These are phyloP conservation scores for Wickerhamiella australiensis DNA, from an alignment of 805 yeast genomes.

Conservation along the genomic window DNA sequence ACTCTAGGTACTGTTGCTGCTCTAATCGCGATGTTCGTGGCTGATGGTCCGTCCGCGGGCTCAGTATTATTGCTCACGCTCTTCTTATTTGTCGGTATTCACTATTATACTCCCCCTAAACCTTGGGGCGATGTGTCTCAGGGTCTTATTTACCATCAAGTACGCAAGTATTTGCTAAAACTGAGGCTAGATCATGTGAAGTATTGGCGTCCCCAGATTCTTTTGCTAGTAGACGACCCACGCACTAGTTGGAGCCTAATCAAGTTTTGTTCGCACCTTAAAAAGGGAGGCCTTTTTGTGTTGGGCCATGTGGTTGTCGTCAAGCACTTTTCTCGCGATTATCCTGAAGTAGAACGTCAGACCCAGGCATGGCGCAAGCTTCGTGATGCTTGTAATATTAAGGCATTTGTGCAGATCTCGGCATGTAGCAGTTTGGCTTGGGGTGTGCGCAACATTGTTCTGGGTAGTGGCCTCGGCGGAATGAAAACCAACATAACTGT, in stretches of 20 bases:
- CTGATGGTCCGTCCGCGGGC: constrained; percentile 82
- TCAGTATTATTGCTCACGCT: constrained; percentile 54
- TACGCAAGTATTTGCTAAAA: constrained; percentile 73
- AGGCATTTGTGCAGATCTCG: constrained; percentile 89
- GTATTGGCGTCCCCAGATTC: constrained; percentile 95
- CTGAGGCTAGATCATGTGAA: constrained; percentile 86
- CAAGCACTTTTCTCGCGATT: constrained; percentile 48
- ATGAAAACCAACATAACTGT: constrained; percentile 96
- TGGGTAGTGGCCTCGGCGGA: constrained; percentile 96
- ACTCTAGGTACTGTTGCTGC: constrained; percentile 58
- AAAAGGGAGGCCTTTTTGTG: constrained; percentile 88
- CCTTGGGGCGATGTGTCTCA: constrained; percentile 99
- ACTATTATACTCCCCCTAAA: constrained; percentile 85
- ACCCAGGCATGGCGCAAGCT: constrained; percentile 73
- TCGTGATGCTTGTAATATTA: constrained; percentile 63
- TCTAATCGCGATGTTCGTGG: constrained; percentile 79
- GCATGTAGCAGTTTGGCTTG: constrained; percentile 79
- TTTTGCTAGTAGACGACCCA: constrained; percentile 82
- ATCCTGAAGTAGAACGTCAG: constrained; percentile 58
- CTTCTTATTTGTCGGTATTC: constrained; percentile 63
- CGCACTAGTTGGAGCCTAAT: constrained; percentile 84
- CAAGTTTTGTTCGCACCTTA: constrained; percentile 83
- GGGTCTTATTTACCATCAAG: constrained; percentile 89
- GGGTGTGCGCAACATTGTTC: constrained; percentile 86
- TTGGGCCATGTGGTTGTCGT: constrained; percentile 77